These are phyloP conservation scores for Giardia muris DNA, from an alignment of 208 protist species.

Conservation along the genomic window DNA sequence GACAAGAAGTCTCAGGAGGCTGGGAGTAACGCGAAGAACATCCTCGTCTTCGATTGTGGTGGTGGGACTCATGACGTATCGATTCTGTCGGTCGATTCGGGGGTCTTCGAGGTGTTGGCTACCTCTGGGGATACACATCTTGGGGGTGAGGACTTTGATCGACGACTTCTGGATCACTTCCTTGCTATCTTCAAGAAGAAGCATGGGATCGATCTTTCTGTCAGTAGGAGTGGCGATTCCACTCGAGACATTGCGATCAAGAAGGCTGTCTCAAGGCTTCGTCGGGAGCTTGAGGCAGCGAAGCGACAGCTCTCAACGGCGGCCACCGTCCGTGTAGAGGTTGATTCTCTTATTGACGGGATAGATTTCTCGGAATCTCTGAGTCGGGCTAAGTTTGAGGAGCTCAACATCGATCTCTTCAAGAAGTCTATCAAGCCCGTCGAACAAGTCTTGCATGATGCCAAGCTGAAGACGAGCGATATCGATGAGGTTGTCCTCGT, in stretches of 20 bases:
- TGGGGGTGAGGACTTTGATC: constrained; percentile 75
- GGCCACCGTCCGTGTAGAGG: background rate
- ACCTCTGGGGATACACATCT: constrained; percentile 95
- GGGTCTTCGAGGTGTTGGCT: constrained; percentile 94
- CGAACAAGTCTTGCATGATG: constrained; percentile 58
- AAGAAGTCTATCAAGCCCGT: constrained; percentile 74
- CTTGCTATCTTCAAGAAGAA: constrained; percentile 22
- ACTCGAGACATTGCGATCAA: background rate
- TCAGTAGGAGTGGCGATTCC: background rate
- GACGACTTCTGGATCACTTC: constrained; percentile 20
- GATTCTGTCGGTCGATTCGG: constrained; percentile 88
- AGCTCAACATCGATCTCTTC: constrained; percentile 60
- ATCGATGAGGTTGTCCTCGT: constrained; percentile 45
- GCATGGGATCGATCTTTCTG: background rate
- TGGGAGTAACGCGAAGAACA: constrained; percentile 38
- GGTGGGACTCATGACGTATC: constrained; percentile 74
- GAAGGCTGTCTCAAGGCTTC: background rate
- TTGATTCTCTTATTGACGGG: constrained; percentile 40
- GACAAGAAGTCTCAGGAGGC: constrained; percentile 33
- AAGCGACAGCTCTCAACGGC: constrained; percentile 38
- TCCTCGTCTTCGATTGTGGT: constrained; percentile 84
- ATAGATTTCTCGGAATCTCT: constrained; percentile 37
- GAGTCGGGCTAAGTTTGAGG: constrained; percentile 48
- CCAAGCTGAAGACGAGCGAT: constrained; percentile 26
- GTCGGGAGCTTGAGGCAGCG: constrained; percentile 29